Evolutionary conservation across 257 asterid species (phyloP), one percentile per base, ranked within the genome.

Genomic region (Catharanthus roseus): DNA sequence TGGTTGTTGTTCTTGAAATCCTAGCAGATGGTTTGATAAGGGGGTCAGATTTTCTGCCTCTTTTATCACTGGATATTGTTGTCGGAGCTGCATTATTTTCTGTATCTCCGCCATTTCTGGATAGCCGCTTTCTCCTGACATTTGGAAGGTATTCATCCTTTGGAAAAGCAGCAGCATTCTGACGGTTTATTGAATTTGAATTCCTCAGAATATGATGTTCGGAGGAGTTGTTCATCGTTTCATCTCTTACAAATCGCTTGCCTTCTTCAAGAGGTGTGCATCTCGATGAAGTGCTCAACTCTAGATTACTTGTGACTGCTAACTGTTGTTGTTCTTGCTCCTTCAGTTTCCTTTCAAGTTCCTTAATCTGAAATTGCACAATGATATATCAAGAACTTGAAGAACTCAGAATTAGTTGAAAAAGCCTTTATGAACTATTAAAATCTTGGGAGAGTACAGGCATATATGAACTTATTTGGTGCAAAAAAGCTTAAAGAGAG

Each of bases 281-380:
- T 75, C 51, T 78, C 79, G 26, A 61, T 67, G 84, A 34, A 77
- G 76, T 74, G n/a, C 67, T 61, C 19, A 86, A 47, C 55, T 75
- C 88, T 61, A 81, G 26, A 53, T 69, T 67, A 39, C 31, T 36
- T 65, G 54, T 57, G 55, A 75, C 60, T 67, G 79, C 80, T 39
- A 84, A 74, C 76, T 83, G 88, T 51, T 83, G 88, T 51, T 83
- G 89, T 81, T 87, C 93, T 80, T 85, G 88, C 75, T 86, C 97
- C 81, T 73, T 78, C 63, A 91, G 47, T 80, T 83, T 86, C 42
- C 86, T 95, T 80, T 90, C 92, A 3, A 89, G 91, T 77, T 89
- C 95, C 81, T 86, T 86, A 29, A 87, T 83, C 99, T 91, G 83
- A 67, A 80, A 77, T 19, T 51, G 6, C 8, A 34, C 15, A 54